Percentiles rank a stretch among this genome's conserved stretches.
Evolutionary conservation across 176 grass and related monocot genomes (phyloP).

Genomic region (Poa annua): DNA sequence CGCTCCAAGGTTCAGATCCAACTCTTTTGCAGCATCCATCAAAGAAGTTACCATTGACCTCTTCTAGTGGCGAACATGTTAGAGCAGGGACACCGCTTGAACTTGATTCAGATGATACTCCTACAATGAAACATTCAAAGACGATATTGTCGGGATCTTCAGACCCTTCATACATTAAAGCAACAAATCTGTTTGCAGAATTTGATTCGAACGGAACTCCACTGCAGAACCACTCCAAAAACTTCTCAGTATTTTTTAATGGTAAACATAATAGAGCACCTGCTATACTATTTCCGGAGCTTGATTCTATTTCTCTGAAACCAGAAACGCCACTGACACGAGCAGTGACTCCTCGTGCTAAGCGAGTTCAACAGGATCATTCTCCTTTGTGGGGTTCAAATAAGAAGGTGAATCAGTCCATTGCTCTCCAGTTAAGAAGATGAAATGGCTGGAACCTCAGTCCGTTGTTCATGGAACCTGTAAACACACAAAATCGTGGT

Average conservation of each 20-base stretch:
- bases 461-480: too few species aligned
- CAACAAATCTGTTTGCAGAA: constrained; percentile 48
- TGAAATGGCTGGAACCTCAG: constrained; percentile 52
- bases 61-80: constrained; percentile 42
- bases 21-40: constrained; percentile 45
- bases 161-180: constrained; percentile 47
- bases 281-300: constrained; percentile 42
- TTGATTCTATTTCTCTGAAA: constrained; percentile 56
- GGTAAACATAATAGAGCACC: constrained; percentile 29
- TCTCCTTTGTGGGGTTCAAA: constrained; percentile 51
- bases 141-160: constrained; percentile 27
- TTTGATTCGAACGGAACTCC: constrained; percentile 49
- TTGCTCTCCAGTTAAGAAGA: constrained; percentile 34
- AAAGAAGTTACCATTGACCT: constrained; percentile 34
- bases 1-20: constrained; percentile 42
- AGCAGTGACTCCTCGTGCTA: constrained; percentile 58
- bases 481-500: too few species aligned
- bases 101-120: constrained; percentile 26
- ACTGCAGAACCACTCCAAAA: constrained; percentile 31
- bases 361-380: constrained; percentile 67
- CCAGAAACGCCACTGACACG: constrained; percentile 77
- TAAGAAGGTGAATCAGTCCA: constrained; percentile 60
- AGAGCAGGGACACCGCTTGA: constrained; percentile 23
- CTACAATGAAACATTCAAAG: constrained; percentile 30
- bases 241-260: constrained; percentile 19